Percentiles rank a stretch among this genome's conserved stretches.
phyloP scores from a whole-genome alignment of 306 rosid genomes.

The Casuarina glauca region DNA sequence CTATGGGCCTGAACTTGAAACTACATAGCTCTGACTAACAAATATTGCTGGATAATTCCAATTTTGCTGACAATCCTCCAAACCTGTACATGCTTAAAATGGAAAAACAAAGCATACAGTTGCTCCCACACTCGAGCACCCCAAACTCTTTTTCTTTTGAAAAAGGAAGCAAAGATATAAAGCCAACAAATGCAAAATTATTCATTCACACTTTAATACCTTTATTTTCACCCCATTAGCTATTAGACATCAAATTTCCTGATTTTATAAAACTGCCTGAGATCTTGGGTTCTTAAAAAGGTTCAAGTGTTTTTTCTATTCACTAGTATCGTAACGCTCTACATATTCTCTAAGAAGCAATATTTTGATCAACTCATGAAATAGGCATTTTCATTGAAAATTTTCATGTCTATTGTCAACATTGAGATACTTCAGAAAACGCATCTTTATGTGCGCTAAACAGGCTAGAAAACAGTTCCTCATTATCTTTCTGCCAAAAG shows the following conservation, averaged over 20 bases:
- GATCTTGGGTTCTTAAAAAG: not conserved
- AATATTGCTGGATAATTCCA: not conserved
- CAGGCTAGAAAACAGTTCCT: not conserved
- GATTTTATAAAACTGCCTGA: not conserved
- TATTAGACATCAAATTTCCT: not conserved
- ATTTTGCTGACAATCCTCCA: not conserved
- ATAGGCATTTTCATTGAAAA: not conserved
- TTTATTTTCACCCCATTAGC: not conserved
- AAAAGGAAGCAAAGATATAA: not conserved
- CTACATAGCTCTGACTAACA: not conserved
- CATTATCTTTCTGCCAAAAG: not conserved
- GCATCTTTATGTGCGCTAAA: not conserved
- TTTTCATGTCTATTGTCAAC: not conserved
- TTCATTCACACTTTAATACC: not conserved
- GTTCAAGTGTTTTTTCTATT: not conserved
- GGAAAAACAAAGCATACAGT: not conserved
- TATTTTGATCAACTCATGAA: not conserved
- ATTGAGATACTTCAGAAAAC: not conserved
- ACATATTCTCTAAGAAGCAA: not conserved
- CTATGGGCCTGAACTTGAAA: not conserved
- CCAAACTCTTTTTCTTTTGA: not conserved
- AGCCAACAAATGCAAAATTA: not conserved
- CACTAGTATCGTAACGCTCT: not conserved
- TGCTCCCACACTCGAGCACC: too few species aligned
- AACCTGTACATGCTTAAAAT: not conserved